phyloP scores from a whole-genome alignment of 2,329 filamentous ascomycete genomes.

The Ramularia endophylla region DNA sequence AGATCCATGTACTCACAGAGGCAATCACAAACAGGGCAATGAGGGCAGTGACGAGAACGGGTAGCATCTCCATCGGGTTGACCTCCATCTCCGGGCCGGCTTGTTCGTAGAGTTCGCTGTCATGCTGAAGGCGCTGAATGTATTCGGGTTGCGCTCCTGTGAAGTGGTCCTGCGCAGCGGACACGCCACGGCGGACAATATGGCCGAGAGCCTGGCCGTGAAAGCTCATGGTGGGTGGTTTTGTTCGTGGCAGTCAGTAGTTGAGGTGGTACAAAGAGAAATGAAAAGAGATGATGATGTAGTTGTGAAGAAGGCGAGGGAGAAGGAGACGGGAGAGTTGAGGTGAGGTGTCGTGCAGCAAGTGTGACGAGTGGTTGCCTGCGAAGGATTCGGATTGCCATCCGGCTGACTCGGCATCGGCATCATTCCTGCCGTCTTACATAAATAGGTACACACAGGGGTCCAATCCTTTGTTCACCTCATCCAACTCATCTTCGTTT shows the following conservation, averaged over 20 bases:
- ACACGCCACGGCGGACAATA: constrained; percentile 28
- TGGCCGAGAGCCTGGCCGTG: constrained; percentile 28
- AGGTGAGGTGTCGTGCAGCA: too few species aligned
- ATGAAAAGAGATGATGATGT: not conserved
- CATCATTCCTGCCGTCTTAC: too few species aligned
- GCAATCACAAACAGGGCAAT: constrained; percentile 37
- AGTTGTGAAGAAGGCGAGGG: not conserved
- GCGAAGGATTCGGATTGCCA: too few species aligned
- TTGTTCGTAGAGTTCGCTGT: constrained; percentile 26
- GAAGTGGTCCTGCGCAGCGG: constrained; percentile 26
- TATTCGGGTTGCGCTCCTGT: constrained; percentile 11
- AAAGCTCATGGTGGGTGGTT: constrained; percentile 18
- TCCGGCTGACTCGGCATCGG: too few species aligned
- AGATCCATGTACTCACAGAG: constrained; percentile 35
- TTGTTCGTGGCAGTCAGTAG: not conserved
- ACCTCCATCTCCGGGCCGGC: constrained; percentile 21
- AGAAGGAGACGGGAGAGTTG: too few species aligned
- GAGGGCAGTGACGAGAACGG: constrained; percentile 32
- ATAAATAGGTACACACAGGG: too few species aligned
- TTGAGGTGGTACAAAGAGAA: not conserved
- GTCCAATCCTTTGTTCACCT: too few species aligned
- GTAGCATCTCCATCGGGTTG: constrained; percentile 23
- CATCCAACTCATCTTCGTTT: too few species aligned
- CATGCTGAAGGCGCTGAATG: constrained; percentile 22
- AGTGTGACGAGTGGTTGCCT: too few species aligned